Conservation (phyloP, 2,329 filamentous ascomycete species). For the Ceratocystis huliohia region DNA sequence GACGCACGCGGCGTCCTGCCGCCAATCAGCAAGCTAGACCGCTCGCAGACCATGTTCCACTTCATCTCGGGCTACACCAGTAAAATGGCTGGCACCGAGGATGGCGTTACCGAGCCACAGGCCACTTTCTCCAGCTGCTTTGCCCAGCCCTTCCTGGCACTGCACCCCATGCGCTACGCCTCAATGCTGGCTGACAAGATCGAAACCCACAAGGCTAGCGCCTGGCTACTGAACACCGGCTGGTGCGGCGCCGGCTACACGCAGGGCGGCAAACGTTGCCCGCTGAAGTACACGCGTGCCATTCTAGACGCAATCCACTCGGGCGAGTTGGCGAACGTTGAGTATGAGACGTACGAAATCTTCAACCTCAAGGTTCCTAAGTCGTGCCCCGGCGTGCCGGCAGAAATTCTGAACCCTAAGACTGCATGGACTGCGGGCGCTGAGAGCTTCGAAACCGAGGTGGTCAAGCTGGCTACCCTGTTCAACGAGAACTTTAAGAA, state of each 20-base stretch:
- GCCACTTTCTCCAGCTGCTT: constrained; percentile 99
- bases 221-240: constrained; percentile 96
- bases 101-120: constrained; percentile 91
- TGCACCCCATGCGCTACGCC: constrained; percentile 98
- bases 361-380: constrained; percentile 98
- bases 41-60: constrained; percentile 98
- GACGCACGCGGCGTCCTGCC: constrained; percentile 94
- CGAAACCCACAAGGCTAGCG: constrained; percentile 82
- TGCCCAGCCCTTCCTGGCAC: constrained; percentile 94
- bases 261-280: constrained; percentile 91
- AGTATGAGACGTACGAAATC: constrained; percentile 89
- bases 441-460: constrained; percentile 73
- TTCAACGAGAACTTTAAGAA: constrained; percentile 98
- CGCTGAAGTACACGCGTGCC: constrained; percentile 94
- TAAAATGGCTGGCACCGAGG: constrained; percentile 99
- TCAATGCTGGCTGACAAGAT: constrained; percentile 99
- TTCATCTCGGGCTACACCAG: constrained; percentile 99
- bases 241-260: constrained; percentile 88
- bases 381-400: constrained; percentile 74
- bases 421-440: constrained; percentile 78
- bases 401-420: constrained; percentile 86
- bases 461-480: constrained; percentile 75
- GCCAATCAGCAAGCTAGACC: constrained; percentile 91
- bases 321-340: constrained; percentile 80
- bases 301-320: constrained; percentile 96